These are phyloP conservation scores for Sordariomycetes sp. DNA, from an alignment of 2,329 filamentous ascomycete species.

Conservation along the genomic window DNA sequence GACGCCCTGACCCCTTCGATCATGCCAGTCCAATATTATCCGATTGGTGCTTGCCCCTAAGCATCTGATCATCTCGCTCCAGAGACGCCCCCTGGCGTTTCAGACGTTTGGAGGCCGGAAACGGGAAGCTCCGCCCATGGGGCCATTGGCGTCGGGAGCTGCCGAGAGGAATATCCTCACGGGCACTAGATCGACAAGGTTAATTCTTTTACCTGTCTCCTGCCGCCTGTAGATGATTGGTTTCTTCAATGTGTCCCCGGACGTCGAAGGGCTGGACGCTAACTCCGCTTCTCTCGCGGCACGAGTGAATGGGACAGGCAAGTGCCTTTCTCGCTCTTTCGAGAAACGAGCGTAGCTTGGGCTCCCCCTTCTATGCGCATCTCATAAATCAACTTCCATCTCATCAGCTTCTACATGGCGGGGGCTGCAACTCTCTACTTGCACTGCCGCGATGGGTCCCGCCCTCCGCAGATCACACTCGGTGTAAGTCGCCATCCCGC, in stretches of 20 bases:
- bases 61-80: neutral
- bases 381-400: neutral
- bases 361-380: no score
- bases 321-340: no score
- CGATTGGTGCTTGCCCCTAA: neutral
- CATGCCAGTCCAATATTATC: neutral
- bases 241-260: neutral
- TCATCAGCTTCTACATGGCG: no score
- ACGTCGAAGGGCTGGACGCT: neutral
- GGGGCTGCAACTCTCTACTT: neutral
- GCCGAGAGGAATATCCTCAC: neutral
- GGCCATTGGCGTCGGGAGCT: neutral
- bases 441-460: neutral
- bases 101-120: neutral
- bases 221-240: no score
- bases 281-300: no score
- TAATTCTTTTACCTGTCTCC: neutral
- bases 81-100: neutral
- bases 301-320: no score
- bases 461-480: neutral
- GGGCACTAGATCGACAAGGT: neutral
- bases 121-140: neutral
- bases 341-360: no score
- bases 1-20: neutral
- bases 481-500: neutral